Base-by-base conservation (phyloP, 331 rosid genomes). In the Quercus phellos region DNA sequence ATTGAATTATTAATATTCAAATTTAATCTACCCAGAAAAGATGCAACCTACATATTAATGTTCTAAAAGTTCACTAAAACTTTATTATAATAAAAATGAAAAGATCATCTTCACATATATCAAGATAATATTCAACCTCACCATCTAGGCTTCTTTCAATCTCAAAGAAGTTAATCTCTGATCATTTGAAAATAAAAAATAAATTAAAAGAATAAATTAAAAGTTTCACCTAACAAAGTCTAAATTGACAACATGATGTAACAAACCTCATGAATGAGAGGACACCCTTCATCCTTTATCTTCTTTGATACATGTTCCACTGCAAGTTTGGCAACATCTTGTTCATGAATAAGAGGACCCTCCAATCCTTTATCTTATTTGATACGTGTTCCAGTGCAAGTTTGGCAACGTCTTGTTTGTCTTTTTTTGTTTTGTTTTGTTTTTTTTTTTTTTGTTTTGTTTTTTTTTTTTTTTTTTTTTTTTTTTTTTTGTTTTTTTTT, bases 351-450 rank as follows among this genome's bases (percentile, higher is more conserved):
- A 29, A 29, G 30, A 29, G 84, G 80, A 66, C 9, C 51, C 87
- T 56, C 85, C 88, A 22, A 2, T 83, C 80, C 78, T 60, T 82
- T 4, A 72, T 68, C 61, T 43, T 76, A 32, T 72, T 11, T 19
- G 50, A 14, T 58, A 85, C 63, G 53, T 1, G 3, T 34, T 77
- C 85, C 12, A 86, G 26, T 2, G 91, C 94, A 34, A 85, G 18
- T 53, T 68, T 85, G 0, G 94, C 91, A 5, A 24, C 92, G 22
- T 86, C 86, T 11, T 89, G 87, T 55, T 91, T 92, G 24, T 91
- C 91, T 5, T 81, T 87, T 82, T 81, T 89, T 19, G 73, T 0
- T 71, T 24, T 22, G 24, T 24, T 24, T 24, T 24, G 26, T 24
- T 24, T 24, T 24, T 1, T 24, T 1, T 24, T 24, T 24, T 24